phyloP scores from a whole-genome alignment of 352 stramenopile species.

The Saprolegnia diclina region DNA sequence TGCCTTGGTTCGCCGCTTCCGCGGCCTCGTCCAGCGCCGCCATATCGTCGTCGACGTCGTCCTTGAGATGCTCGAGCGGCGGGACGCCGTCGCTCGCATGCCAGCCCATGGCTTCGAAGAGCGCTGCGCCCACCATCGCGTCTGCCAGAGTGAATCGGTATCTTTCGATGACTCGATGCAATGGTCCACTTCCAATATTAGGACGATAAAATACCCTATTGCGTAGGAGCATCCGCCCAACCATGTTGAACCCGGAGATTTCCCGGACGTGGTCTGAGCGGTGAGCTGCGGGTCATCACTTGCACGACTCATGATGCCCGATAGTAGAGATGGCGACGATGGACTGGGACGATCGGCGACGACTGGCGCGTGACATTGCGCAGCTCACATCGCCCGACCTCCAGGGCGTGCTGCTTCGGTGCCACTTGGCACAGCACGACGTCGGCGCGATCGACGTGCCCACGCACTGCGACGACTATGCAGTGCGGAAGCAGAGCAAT shows the following conservation, averaged over 20 bases:
- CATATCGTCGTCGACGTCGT: background rate
- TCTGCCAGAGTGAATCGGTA: background rate
- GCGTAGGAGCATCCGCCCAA: background rate
- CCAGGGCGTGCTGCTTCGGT: slow-evolving; percentile 54
- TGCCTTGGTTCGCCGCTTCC: background rate
- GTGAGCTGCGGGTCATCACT: background rate
- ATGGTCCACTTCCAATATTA: background rate
- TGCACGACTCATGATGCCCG: background rate
- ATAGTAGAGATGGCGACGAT: slow-evolving; percentile 20
- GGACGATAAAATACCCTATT: background rate
- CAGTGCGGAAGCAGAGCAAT: slow-evolving; percentile 18
- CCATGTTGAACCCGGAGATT: slow-evolving; percentile 8
- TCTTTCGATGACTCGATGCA: background rate
- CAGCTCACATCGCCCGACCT: slow-evolving; percentile 63
- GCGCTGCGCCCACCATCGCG: too few relatives aligned
- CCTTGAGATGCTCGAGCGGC: background rate
- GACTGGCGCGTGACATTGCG: slow-evolving; percentile 56
- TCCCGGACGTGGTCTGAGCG: slow-evolving; percentile 3
- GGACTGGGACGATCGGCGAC: slow-evolving; percentile 65
- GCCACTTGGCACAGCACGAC: slow-evolving; percentile 34
- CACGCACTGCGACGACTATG: background rate
- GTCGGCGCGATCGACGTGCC: slow-evolving; percentile 12
- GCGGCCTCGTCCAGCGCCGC: background rate
- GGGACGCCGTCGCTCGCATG: background rate
- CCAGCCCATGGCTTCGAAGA: background rate